Conservation (phyloP, 495 filamentous ascomycete genomes). For the Penicillium alfredii region DNA sequence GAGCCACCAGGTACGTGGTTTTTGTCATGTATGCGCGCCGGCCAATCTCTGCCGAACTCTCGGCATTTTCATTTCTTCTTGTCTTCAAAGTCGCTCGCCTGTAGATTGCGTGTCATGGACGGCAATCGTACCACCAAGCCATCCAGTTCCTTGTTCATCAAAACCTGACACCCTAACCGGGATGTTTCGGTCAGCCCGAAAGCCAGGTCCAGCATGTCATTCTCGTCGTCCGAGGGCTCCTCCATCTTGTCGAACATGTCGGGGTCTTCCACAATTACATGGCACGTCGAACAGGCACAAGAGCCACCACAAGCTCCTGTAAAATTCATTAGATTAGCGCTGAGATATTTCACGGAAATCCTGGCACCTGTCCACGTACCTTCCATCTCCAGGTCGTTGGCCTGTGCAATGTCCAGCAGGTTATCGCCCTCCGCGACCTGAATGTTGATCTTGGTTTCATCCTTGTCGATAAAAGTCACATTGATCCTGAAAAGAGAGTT, state of each 20-base stretch:
- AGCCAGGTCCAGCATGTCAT: slow-evolving; percentile 96
- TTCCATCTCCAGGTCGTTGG: slow-evolving; percentile 96
- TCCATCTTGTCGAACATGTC: slow-evolving; percentile 85
- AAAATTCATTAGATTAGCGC: background rate
- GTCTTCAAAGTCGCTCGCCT: slow-evolving; percentile 79
- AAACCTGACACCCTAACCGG: slow-evolving; percentile 88
- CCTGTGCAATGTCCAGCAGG: slow-evolving; percentile 88
- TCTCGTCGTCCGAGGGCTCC: slow-evolving; percentile 95
- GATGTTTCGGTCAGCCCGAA: slow-evolving; percentile 96
- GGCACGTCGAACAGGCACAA: slow-evolving; percentile 95
- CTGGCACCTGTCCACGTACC: slow-evolving; percentile 48
- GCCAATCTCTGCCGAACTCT: background rate
- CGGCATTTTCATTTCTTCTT: too few relatives aligned
- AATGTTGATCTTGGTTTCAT: slow-evolving; percentile 66
- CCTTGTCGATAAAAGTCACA: slow-evolving; percentile 92
- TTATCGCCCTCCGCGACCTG: slow-evolving; percentile 84
- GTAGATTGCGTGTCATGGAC: slow-evolving; percentile 90
- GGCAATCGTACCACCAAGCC: slow-evolving; percentile 80
- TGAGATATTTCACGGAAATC: background rate
- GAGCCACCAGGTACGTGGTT: too few relatives aligned
- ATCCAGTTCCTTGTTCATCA: slow-evolving; percentile 85
- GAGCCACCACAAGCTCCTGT: slow-evolving; percentile 87
- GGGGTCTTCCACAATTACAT: slow-evolving; percentile 83
- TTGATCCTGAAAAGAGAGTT: slow-evolving; percentile 54
- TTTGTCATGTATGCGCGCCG: too few relatives aligned